These are phyloP conservation scores for Ehretia macrophylla DNA, from an alignment of 257 asterid species.

Conservation along the genomic window DNA sequence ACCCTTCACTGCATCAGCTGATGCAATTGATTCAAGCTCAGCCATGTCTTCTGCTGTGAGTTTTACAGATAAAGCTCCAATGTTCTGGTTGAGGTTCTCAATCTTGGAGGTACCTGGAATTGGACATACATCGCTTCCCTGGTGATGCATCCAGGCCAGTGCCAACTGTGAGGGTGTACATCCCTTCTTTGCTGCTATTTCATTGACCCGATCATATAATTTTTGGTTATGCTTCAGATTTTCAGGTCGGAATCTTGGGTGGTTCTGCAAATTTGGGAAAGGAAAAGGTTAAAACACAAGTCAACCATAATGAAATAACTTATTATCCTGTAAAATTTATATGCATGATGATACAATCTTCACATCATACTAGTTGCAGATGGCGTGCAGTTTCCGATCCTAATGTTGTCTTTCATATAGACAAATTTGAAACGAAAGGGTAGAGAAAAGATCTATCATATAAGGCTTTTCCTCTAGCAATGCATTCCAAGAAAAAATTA, in stretches of 20 bases:
- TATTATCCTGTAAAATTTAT: no score
- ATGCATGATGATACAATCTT: no score
- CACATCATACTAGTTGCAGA: no score
- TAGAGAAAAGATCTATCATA: no score
- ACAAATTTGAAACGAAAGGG: no score
- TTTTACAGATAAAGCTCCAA: slow-evolving; percentile 29
- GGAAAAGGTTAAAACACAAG: neutral
- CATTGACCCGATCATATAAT: slow-evolving; percentile 27
- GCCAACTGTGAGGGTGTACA: slow-evolving; percentile 53
- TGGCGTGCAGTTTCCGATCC: no score
- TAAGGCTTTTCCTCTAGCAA: no score
- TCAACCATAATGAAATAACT: no score
- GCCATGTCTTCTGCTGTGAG: slow-evolving; percentile 26
- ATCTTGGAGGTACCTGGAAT: slow-evolving; percentile 48
- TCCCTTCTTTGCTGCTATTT: slow-evolving; percentile 36
- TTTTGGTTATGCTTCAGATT: slow-evolving; percentile 37
- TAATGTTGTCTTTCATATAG: no score
- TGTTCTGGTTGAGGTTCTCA: slow-evolving; percentile 30
- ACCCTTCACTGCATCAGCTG: slow-evolving; percentile 25
- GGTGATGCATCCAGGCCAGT: slow-evolving; percentile 61
- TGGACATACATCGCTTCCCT: slow-evolving; percentile 45
- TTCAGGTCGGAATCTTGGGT: slow-evolving; percentile 38
- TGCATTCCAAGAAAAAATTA: no score
- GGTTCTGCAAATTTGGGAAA: slow-evolving; percentile 16
- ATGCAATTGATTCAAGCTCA: slow-evolving; percentile 35